Evolutionary conservation across 2,329 filamentous ascomycete genomes (phyloP).

Genomic region (Colletotrichum sp.): DNA sequence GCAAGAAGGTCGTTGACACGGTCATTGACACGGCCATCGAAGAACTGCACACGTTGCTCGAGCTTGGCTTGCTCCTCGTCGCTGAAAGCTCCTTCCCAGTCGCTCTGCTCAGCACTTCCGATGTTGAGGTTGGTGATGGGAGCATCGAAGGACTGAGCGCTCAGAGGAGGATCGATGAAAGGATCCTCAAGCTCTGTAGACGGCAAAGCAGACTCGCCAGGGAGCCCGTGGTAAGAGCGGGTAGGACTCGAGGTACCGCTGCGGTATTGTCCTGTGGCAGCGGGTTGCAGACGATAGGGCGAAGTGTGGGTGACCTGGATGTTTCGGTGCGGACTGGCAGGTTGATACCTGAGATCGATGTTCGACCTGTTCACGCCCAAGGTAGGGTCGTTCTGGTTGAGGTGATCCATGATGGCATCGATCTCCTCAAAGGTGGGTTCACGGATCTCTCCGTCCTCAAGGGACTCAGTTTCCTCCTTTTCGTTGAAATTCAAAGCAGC

Average conservation of each 20-base stretch:
- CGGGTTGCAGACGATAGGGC: conserved; percentile 57
- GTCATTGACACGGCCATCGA: conserved; percentile 88
- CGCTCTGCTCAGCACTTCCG: conserved; percentile 74
- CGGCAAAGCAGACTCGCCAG: conserved; percentile 53
- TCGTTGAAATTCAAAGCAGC: not conserved
- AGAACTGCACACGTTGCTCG: conserved; percentile 82
- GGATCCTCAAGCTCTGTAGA: conserved; percentile 67
- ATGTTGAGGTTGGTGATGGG: conserved; percentile 69
- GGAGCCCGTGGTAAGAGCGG: conserved; percentile 53
- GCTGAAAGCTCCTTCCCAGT: conserved; percentile 89
- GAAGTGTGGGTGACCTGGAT: conserved; percentile 50
- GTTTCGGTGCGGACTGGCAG: conserved; percentile 44
- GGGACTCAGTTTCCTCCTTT: conserved; percentile 28
- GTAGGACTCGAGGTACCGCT: conserved; percentile 80
- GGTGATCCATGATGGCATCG: conserved; percentile 88
- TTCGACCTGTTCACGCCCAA: conserved; percentile 73
- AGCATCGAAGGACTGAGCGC: conserved; percentile 56
- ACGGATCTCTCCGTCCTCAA: conserved; percentile 29
- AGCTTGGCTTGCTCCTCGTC: conserved; percentile 86
- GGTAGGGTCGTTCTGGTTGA: conserved; percentile 76
- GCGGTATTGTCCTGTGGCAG: conserved; percentile 53
- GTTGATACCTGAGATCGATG: conserved; percentile 46
- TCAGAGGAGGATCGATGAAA: conserved; percentile 58
- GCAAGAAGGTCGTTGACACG: conserved; percentile 81
- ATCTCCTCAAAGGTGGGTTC: conserved; percentile 79